Base-by-base conservation (phyloP, 1,139 yeast species). In the Meyerozyma athensensis region DNA sequence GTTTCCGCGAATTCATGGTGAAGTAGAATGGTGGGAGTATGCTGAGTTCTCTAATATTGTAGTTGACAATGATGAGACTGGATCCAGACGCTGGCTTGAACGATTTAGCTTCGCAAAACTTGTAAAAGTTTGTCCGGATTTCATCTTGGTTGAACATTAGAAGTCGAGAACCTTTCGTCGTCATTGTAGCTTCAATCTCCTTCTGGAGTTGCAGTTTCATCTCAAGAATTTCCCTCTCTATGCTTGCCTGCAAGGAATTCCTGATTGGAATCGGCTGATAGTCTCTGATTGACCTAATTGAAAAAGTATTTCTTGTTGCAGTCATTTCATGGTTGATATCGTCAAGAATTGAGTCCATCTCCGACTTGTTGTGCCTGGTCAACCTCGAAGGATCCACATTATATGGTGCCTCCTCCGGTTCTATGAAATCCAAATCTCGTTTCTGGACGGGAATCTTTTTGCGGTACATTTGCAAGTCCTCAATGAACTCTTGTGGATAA, bases 401-500 rank as follows among this genome's bases (percentile, higher is more conserved):
- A n/a, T 41, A 44, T 3, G 53, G 42, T 19, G 42, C 36, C 37
- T 60, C 59, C 21, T 55, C 59, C 21, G 49, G 53, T 42, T 65
- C 71, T 28, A 63, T 48, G 41, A 68, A 63, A 44, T 68, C 70
- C 33, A 65, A 56, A 44, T 70, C 74, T 35, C 59, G 50, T 46
- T 70, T 70, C 36, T 63, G 59, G 12, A 69, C 43, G 9, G 61
- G 59, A 26, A 70, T 55, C 37, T 58, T 61, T 16, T 57, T 57
- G 22, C 55, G 44, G 40, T 52, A 60, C 51, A 60, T 59, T 39
- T 57, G 62, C 26, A 68, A 49, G 45, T 70, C 76, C 42, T 64
- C 66, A 14, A 70, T 56, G 36, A 70, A 63, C 45, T 70, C 76
- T 36, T 57, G 59, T 1, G 76, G 75, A 23, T 56, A 61, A 12